Base-by-base conservation (phyloP, 164 flowering plant genomes). In the Macadamia tetraphylla region DNA sequence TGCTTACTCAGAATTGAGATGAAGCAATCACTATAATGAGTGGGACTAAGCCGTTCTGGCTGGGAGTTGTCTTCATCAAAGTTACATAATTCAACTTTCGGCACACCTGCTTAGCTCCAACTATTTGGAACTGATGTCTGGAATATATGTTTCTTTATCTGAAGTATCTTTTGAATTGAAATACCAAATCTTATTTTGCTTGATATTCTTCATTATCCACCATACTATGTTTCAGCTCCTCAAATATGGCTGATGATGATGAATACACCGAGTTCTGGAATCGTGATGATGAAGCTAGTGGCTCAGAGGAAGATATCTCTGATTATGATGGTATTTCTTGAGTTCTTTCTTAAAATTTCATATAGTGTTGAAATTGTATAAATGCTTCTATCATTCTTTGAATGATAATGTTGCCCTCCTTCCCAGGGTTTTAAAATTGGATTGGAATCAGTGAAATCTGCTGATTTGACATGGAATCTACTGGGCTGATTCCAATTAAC, bases 221-320 rank as follows among this genome's bases (percentile, higher is more conserved):
- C 60, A 56, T 58, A 44, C 62, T 58, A 7, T 46, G 53, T 70
- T 67, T 60, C 88, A 89, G 97, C 76, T 68, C 82, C 30, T 62
- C 80, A 49, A 75, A 70, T 75, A 29, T 42, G 66, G 66, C 42
- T 65, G 71, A 67, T 74, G 86, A 74, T 68, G 84, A 73, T 49
- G 77, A 75, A 23, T 69, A 57, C 58, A 81, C 92, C 7, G 97
- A 93, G 74, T 93, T 86, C 68, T 87, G 96, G 97, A 86, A 87
- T 71, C 91, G 86, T 71, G 89, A 89, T 60, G 97, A 89, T 74
- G 93, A 82, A 78, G 83, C 71, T 67, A 84, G 85, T 78, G 74
- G 67, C 69, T 87, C 90, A 64, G 97, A 86, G 67, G 97, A 90
- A 64, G 98, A 89, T 72, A 88, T 91, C 67, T 89, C 95, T 71